Base-by-base conservation (phyloP, 306 rosid species). In the Begonia loranthoides region DNA sequence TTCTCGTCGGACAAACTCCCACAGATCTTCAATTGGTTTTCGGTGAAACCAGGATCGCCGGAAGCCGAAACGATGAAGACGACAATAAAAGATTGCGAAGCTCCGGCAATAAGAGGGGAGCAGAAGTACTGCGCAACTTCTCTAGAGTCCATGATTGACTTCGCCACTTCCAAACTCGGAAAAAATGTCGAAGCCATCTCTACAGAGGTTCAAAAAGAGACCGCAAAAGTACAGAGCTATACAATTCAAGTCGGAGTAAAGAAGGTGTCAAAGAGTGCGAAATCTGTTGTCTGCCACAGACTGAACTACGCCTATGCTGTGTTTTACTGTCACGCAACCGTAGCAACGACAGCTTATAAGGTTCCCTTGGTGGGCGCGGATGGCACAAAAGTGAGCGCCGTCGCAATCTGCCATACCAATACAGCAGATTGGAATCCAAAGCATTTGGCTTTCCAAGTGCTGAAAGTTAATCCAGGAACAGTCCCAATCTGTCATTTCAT, bases 91-190 rank as follows among this genome's bases (percentile, higher is more conserved):
- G 83, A 79, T 16, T 89, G 97, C 10, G 93, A 89, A 56, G 60
- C 61, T 0, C 33, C 52, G 0, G 54, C 63, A 0, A 59, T 71
- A 0, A 56, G 14, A 50, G 93, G 89, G 0, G 95, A 84, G 61
- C 89, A 84, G 10, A 82, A 77, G 54, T 82, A 69, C 5, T 89
- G 97, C 17, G 89, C 97, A 17, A 89, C 89, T 16, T 89, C 97
- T 3, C 63, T 89, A 1, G 97, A 89, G 50, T 85, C 95, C 0
- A 84, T 89, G 97, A 55, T 84, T 9, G 97, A 89, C 55, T 89
- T 77, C 38, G 71, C 72, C 66, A 77, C 70, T 13, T 81, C 84
- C 3, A 79, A 61, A 70, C 80, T 89, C 1, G 95, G 97, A 1
- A 77, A 57, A 41, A 52, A 70, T 0, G 71, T 79, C 43, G 40